These are phyloP conservation scores for Lantana camara DNA, from an alignment of 257 asterid genomes.

Conservation along the genomic window DNA sequence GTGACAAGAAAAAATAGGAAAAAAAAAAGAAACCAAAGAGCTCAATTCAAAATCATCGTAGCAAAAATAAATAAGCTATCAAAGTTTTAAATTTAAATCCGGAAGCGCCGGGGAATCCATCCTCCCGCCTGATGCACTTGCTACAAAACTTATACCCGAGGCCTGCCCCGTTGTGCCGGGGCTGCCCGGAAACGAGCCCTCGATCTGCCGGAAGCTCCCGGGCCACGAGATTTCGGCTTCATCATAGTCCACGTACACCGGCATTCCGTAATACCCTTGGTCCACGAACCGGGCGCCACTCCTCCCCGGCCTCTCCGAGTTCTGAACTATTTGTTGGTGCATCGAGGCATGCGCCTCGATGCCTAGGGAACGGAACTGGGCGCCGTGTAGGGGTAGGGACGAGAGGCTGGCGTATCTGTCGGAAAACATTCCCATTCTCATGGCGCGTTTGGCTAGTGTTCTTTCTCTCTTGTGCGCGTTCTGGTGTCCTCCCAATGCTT, in stretches of 20 bases:
- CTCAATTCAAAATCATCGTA: background rate
- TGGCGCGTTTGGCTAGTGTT: slow-evolving; percentile 84
- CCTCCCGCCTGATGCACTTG: slow-evolving; percentile 46
- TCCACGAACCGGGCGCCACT: slow-evolving; percentile 65
- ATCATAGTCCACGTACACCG: slow-evolving; percentile 56
- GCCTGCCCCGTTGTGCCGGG: slow-evolving; percentile 41
- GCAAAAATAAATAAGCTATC: slow-evolving; percentile 23
- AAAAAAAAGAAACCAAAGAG: slow-evolving; percentile 11
- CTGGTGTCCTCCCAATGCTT: slow-evolving; percentile 95
- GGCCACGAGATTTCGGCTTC: slow-evolving; percentile 83
- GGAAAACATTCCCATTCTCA: slow-evolving; percentile 82
- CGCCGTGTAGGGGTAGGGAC: slow-evolving; percentile 80
- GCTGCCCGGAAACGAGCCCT: slow-evolving; percentile 36
- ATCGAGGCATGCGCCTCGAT: slow-evolving; percentile 75
- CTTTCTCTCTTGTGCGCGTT: slow-evolving; percentile 95
- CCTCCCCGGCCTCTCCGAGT: slow-evolving; percentile 42
- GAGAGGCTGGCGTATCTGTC: slow-evolving; percentile 85
- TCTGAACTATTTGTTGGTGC: slow-evolving; percentile 51
- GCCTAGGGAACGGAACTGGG: slow-evolving; percentile 69
- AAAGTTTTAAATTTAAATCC: slow-evolving; percentile 81
- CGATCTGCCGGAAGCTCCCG: slow-evolving; percentile 78
- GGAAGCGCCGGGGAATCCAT: slow-evolving; percentile 53
- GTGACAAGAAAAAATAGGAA: too few species aligned
- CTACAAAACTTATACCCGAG: slow-evolving; percentile 45
- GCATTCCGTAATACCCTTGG: slow-evolving; percentile 64